Base-by-base conservation (phyloP, 176 grass and related monocot genomes). In the Oryza longistaminata region DNA sequence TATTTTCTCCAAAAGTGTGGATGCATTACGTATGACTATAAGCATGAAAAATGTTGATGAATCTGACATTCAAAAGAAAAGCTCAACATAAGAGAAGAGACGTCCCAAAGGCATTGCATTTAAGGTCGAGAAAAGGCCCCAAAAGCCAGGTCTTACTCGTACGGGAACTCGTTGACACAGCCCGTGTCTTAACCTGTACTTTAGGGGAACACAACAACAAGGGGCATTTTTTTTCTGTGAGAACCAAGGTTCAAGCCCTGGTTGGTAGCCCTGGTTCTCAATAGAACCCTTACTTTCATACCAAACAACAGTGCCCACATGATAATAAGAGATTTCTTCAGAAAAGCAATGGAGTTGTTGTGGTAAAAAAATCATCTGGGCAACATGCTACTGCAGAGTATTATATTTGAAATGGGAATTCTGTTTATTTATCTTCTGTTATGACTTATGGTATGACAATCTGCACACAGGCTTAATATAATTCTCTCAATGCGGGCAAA, bases 1-100 rank as follows among this genome's bases (percentile, higher is more conserved):
- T 82, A 13, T 24, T 84, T 76, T 17, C 26, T 70, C 80, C n/a
- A 62, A 64, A 49, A 72, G 60, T 73, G 65, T 49, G 64, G 49
- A 76, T 48, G 9, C 49, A 40, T 62, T 75, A 68, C 16, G n/a
- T 52, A 15, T 14, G 11, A 49, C 46, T 67, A 75, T 37, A 37
- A 79, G 46, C 35, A 50, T 50, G 15, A 75, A 42, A 75, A 76
- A 44, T 69, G 62, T n/a, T 6, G 11, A 75, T 60, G 42, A 43
- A 43, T 10, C 42, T 43, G 9, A 43, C 42, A 10, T 11, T 43
- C 42, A 43, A 43, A 43, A 43, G 42, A 43, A 42, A 42, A 42
- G 10, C 42, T 43, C 1, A 43, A 43, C 7, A 7, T 8, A 43
- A 43, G 42, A 8, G 40, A 43, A 43, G 42, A 43, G 42, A 43